Conservation (phyloP, 192 early-diverging fungal genomes). For the Backusella psychrophila region DNA sequence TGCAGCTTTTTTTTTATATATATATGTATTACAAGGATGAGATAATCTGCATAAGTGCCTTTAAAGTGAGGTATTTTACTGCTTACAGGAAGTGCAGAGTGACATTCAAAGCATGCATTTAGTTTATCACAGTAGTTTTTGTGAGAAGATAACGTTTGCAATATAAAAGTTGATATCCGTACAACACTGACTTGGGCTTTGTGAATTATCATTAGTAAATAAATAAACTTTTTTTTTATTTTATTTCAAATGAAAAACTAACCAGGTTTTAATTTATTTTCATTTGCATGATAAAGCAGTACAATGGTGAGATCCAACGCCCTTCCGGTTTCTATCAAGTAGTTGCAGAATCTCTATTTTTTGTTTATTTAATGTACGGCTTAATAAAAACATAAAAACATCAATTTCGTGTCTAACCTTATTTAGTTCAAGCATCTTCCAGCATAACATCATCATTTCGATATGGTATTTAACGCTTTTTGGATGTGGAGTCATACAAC, state of each 20-base stretch:
- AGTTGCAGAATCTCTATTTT: slow-evolving; percentile 58
- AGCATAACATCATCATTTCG: slow-evolving; percentile 82
- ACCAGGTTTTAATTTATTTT: slow-evolving; percentile 59
- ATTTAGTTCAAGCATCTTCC: slow-evolving; percentile 83
- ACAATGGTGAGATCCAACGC: slow-evolving; percentile 58
- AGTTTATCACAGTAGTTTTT: slow-evolving; percentile 60
- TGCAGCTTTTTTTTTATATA: background rate
- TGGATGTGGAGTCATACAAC: slow-evolving; percentile 69
- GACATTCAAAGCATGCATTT: slow-evolving; percentile 63
- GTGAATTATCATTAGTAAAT: background rate
- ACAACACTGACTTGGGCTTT: slow-evolving; percentile 67
- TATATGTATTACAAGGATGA: slow-evolving; percentile 62
- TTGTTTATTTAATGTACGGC: background rate
- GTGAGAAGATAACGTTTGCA: slow-evolving; percentile 71
- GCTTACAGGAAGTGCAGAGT: slow-evolving; percentile 51
- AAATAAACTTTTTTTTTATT: background rate
- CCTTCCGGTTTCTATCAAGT: slow-evolving; percentile 60
- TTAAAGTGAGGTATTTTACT: slow-evolving; percentile 51
- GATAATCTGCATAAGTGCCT: slow-evolving; percentile 77
- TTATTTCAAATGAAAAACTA: background rate
- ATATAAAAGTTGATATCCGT: slow-evolving; percentile 65
- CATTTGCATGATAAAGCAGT: slow-evolving; percentile 60
- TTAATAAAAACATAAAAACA: background rate
- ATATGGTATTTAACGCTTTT: slow-evolving; percentile 60
- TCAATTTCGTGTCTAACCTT: slow-evolving; percentile 41